Conservation (phyloP, 2,329 filamentous ascomycete species). For the Talaromyces sp. region DNA sequence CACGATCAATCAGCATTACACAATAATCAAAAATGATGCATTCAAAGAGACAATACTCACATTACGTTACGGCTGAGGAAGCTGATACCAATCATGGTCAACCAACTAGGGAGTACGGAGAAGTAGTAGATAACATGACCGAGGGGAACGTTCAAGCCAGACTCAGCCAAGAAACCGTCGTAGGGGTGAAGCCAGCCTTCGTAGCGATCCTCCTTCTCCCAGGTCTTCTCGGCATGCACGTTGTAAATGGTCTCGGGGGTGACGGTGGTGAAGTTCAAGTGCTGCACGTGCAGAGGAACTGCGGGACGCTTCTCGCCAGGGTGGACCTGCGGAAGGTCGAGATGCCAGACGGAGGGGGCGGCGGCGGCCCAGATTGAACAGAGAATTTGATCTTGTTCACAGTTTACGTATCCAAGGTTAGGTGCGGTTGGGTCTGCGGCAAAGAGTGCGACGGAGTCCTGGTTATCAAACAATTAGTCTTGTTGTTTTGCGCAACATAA, state of each 20-base stretch:
- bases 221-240: slow-evolving; percentile 56
- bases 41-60: slow-evolving; percentile 42
- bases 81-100: slow-evolving; percentile 61
- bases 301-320: slow-evolving; percentile 52
- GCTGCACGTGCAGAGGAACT: slow-evolving; percentile 52
- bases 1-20: neutral
- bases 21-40: neutral
- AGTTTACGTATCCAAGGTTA: slow-evolving; percentile 57
- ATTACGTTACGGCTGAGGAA: slow-evolving; percentile 60
- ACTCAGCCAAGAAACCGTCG: slow-evolving; percentile 54
- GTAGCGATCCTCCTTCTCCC: slow-evolving; percentile 51
- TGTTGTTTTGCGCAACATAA: neutral
- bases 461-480: neutral
- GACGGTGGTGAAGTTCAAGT: slow-evolving; percentile 56
- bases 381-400: slow-evolving; percentile 56
- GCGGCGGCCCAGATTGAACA: slow-evolving; percentile 60
- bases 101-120: slow-evolving; percentile 59
- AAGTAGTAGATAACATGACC: slow-evolving; percentile 57
- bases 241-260: slow-evolving; percentile 56
- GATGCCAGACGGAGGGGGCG: slow-evolving; percentile 56
- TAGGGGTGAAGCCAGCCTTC: slow-evolving; percentile 61
- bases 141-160: slow-evolving; percentile 51
- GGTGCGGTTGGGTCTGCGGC: slow-evolving; percentile 53
- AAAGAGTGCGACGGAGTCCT: slow-evolving; percentile 55
- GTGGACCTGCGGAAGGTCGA: slow-evolving; percentile 53